Conservation (phyloP, 805 yeast genomes). For the Trichomonascus vanleenenianus region DNA sequence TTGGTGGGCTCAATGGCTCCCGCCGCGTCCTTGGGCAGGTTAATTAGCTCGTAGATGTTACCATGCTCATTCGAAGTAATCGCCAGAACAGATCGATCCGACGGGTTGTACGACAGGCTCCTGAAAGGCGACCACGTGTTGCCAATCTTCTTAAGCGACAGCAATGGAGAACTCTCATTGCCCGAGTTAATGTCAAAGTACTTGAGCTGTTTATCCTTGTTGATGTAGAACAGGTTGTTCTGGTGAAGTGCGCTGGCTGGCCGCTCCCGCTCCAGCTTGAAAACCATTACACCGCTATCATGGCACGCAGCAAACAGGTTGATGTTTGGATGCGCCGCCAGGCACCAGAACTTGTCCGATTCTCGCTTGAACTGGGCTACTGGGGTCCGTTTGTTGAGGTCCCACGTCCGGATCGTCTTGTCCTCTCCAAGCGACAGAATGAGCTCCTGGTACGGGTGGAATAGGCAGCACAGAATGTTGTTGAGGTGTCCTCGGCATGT, state of each 20-base stretch:
- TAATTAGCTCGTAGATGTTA: conserved; percentile 62
- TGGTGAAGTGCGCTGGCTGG: conserved; percentile 78
- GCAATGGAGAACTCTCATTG: conserved; percentile 65
- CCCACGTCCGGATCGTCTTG: conserved; percentile 95
- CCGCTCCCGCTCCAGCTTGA: conserved; percentile 94
- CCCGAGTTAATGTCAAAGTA: conserved; percentile 60
- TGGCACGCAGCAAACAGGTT: conserved; percentile 95
- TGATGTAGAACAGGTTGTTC: conserved; percentile 67
- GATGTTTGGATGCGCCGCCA: conserved; percentile 81
- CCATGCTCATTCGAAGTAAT: conserved; percentile 53
- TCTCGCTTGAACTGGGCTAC: conserved; percentile 93
- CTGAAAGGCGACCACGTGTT: conserved; percentile 80
- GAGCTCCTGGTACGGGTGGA: conserved; percentile 90
- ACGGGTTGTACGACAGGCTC: conserved; percentile 81
- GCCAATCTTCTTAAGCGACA: conserved; percentile 78
- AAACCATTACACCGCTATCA: conserved; percentile 96
- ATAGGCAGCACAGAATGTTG: conserved; percentile 78
- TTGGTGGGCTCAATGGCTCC: conserved; percentile 94
- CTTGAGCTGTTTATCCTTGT: conserved; percentile 81
- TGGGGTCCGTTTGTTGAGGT: conserved; percentile 84
- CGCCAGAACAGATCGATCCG: conserved; percentile 79
- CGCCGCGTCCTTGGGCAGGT: conserved; percentile 76
- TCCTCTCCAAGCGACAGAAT: conserved; percentile 93
- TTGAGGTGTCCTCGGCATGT: conserved; percentile 97
- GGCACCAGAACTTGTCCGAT: conserved; percentile 88